Conservation (phyloP, 345 rosid genomes). For the Murraya paniculata region DNA sequence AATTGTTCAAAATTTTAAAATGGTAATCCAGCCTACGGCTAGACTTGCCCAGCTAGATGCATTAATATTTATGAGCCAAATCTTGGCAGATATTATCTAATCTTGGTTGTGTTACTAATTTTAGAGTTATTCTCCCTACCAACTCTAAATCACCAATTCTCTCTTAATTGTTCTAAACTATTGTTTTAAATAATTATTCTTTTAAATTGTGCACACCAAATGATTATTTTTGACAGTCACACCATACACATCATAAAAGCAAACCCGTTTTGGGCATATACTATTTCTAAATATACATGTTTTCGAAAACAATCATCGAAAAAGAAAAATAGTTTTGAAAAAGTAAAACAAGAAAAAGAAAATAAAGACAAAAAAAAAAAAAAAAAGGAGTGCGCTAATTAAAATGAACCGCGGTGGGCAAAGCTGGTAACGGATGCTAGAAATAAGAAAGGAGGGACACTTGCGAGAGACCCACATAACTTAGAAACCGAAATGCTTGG, state of each 20-base stretch:
- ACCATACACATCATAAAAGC: too few species aligned
- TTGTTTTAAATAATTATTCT: too few species aligned
- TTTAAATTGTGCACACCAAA: background rate
- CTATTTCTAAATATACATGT: too few species aligned
- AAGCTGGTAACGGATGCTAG: background rate
- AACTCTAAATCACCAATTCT: background rate
- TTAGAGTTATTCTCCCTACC: background rate
- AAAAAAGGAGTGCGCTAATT: too few species aligned
- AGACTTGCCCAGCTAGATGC: background rate
- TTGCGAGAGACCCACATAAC: background rate
- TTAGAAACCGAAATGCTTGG: background rate
- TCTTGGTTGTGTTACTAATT: background rate
- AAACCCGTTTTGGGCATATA: too few species aligned
- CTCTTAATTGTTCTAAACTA: background rate
- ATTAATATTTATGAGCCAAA: background rate
- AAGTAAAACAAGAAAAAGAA: background rate
- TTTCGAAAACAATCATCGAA: too few species aligned
- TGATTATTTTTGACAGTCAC: background rate
- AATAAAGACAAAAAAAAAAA: too few species aligned
- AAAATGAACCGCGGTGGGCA: background rate
- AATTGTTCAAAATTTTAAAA: too few species aligned
- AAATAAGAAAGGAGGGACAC: conserved; percentile 1
- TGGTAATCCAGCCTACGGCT: background rate
- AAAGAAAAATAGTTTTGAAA: too few species aligned
- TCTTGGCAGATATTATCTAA: background rate